Base-by-base conservation (phyloP, 2,329 filamentous ascomycete genomes). In the Fusarium sp. region DNA sequence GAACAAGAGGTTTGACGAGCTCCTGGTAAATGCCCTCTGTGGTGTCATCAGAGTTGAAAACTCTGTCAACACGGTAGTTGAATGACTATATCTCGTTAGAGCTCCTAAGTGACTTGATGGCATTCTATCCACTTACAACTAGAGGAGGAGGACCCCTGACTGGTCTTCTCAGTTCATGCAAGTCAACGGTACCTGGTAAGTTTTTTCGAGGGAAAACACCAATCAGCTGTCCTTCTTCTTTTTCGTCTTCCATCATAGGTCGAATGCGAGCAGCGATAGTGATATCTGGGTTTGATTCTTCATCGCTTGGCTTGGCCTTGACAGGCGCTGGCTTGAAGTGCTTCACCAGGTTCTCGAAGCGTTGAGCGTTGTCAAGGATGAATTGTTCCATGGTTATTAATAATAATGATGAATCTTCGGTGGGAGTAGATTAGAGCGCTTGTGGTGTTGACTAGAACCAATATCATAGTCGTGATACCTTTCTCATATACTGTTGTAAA, bases 21-120 rank as follows among this genome's bases (percentile, higher is more conserved):
- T 80, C 75, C 3, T 78, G 62, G 71, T 84, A 85, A 40, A 85
- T 78, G 6, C 75, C 62, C 8, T 81, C 74, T 0, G 83, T 83
- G 1, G 76, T 74, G 8, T 75, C 50, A 0, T 80, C 71, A 0
- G 79, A 66, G 7, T 67, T 74, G 50, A 80, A 84, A 9, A 80
- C 67, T 13, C 67, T 74, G 57, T 83, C 81, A 0, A 81, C 74
- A 2, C 73, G 67, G 52, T 75, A 82, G 34, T 69, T 74, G 7
- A 65, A 78, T 0, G 80, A 80, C 79, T 80, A 1, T 4, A 31
- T 18, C 3, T 4, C 8, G 5, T 69, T 9, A 69, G 7, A 20
- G 20, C 15, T 10, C 8, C 6, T n/a, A 4, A 12, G 15, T 16
- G 10, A 10, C 1, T 18, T 8, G 13, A 16, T 6, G 16, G 16